These are phyloP conservation scores for Chrysophaeum taylorii DNA, from an alignment of 352 stramenopile genomes.

Conservation along the genomic window DNA sequence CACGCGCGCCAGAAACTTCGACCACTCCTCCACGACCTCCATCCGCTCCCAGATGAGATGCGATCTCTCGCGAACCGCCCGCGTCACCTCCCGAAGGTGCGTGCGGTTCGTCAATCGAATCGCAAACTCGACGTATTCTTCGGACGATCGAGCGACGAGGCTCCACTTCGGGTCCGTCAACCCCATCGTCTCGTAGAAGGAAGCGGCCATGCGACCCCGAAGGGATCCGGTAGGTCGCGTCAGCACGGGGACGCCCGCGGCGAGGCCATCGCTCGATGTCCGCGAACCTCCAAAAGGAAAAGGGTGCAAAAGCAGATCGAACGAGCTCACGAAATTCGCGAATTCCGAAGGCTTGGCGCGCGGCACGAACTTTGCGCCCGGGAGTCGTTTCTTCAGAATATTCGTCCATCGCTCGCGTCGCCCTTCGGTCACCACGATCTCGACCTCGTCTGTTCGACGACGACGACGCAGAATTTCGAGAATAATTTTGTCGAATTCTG, in stretches of 20 bases:
- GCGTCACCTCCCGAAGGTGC: conserved; percentile 13
- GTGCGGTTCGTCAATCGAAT: conserved; percentile 23
- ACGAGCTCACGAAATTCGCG: conserved; percentile 24
- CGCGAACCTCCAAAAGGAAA: conserved; percentile 47
- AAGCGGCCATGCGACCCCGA: conserved; percentile 34
- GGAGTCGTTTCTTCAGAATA: conserved; percentile 18
- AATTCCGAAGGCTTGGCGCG: conserved; percentile 27
- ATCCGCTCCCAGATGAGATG: conserved; percentile 30
- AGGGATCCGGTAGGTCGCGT: conserved; percentile 33
- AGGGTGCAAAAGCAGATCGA: conserved; percentile 40
- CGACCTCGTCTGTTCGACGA: not conserved
- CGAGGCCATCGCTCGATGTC: conserved; percentile 40
- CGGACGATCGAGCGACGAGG: conserved; percentile 22
- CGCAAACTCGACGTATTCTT: conserved; percentile 37
- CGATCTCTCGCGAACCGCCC: not conserved
- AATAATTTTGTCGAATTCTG: conserved; percentile 43
- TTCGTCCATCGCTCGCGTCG: conserved; percentile 26
- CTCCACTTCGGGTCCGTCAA: conserved; percentile 6
- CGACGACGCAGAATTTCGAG: conserved; percentile 24
- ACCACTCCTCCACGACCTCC: conserved; percentile 29
- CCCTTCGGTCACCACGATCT: conserved; percentile 32
- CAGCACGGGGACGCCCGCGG: conserved; percentile 32
- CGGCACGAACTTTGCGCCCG: conserved; percentile 22
- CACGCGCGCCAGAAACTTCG: conserved; percentile 22
- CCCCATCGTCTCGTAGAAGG: conserved; percentile 33